Evolutionary conservation across 139 green algal species (phyloP), one percentile per base, ranked within the genome.

Genomic region (Chlorella sp.): DNA sequence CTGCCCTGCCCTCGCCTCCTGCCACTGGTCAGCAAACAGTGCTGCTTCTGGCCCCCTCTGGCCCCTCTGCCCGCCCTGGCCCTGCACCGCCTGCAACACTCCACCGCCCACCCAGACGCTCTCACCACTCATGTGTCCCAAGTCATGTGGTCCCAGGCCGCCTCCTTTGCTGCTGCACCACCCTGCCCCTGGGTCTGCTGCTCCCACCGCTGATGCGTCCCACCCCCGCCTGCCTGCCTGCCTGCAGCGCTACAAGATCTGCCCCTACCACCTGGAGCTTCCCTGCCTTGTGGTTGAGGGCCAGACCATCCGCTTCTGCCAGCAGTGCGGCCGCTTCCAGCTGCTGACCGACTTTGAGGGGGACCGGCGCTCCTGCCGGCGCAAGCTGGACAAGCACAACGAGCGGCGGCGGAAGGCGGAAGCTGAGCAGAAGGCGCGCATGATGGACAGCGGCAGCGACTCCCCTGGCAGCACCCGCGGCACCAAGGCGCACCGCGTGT

Each of bases 231-330:
- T 21, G 1, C 36, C 36, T 28, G 1, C 69, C 22, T 79, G 57
- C 73, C 21, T 42, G 66, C 93, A 95, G 91, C 92, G 94, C 36
- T 97, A 96, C 94, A 97, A 96, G 92, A 97, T 98, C 81, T 98
- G 96, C 91, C 92, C 97, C 37, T 93, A 95, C 81, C 95, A 97
- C 89, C 88, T 97, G 80, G 96, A 97, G 91, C 89, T 90, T 28
- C 77, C 83, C 34, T 84, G 66, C 57, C 60, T 94, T 36, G 80
- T 92, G n/a, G 87, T 93, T 24, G 90, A 94, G 80, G 90, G 90
- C 40, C 91, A 92, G 37, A 82, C 69, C 24, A 92, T 93, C 39
- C 90, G 92, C 26, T 92, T 93, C 88, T 92, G 90, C 88, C 92
- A 94, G 90, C 88, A 94, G 79, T 93, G 92, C 80, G 86, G 84